Evolutionary conservation across 202 grass and related monocot genomes (phyloP).

Genomic region (Brachypodium distachyon): DNA sequence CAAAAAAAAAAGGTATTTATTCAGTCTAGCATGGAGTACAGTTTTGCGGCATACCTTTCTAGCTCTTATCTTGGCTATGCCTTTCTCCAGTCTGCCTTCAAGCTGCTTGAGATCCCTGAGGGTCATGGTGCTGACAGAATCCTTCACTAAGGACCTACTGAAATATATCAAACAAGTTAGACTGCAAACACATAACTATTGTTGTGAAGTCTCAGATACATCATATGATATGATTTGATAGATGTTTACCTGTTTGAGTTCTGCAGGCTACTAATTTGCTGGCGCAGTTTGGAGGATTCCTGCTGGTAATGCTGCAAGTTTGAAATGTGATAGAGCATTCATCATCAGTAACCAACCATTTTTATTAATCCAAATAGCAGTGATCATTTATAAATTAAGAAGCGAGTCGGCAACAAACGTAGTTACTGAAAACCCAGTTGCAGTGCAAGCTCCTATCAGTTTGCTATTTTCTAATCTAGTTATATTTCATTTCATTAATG

Average conservation of each 20-base stretch:
- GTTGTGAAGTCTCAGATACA: not conserved
- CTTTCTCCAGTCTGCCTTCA: conserved; percentile 67
- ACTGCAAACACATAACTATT: not conserved
- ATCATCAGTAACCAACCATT: not conserved
- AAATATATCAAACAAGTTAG: conserved; percentile 18
- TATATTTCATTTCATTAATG: not conserved
- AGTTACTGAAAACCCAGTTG: not conserved
- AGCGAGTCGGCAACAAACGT: not conserved
- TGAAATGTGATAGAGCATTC: not conserved
- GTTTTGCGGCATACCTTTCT: conserved; percentile 55
- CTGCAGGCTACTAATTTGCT: conserved; percentile 54
- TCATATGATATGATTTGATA: not conserved
- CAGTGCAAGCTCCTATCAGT: not conserved
- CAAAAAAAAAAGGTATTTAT: no score
- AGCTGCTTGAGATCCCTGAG: conserved; percentile 61
- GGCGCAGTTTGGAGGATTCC: conserved; percentile 73
- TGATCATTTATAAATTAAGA: not conserved
- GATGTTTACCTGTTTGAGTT: conserved; percentile 62
- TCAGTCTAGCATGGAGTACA: not conserved
- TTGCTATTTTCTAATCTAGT: not conserved
- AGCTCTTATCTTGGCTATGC: conserved; percentile 77
- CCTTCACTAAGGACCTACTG: conserved; percentile 53
- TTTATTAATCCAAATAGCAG: not conserved
- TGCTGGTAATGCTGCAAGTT: conserved; percentile 76
- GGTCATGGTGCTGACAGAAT: conserved; percentile 42